Conservation (phyloP, 768 basidiomycete species). For the Suillus spraguei region DNA sequence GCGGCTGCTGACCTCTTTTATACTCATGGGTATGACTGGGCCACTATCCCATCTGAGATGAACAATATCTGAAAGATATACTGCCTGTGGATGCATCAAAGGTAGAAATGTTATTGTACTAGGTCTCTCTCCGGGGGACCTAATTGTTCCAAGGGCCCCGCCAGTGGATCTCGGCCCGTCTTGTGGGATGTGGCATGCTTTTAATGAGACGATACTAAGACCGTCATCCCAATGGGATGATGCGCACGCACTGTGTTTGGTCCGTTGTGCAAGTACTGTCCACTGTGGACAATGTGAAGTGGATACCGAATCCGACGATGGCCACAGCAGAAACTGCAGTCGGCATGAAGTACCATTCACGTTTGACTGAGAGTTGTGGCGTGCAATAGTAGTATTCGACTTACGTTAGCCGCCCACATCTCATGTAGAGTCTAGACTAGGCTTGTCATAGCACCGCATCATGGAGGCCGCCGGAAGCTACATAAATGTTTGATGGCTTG, state of each 20-base stretch:
- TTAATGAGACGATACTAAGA: background rate
- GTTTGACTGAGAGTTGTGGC: too few relatives aligned
- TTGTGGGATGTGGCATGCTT: background rate
- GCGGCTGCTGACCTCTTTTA: conserved; percentile 3
- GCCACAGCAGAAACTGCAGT: background rate
- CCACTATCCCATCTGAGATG: background rate
- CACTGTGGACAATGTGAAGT: background rate
- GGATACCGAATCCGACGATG: background rate
- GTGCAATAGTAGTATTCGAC: too few relatives aligned
- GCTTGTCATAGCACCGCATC: too few relatives aligned
- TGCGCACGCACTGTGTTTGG: background rate
- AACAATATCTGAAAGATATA: background rate
- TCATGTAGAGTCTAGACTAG: too few relatives aligned
- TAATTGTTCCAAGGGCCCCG: background rate
- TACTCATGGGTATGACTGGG: background rate
- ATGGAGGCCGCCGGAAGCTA: too few relatives aligned
- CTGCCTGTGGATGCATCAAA: background rate
- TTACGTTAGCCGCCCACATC: too few relatives aligned
- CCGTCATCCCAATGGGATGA: background rate
- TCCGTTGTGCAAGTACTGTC: background rate
- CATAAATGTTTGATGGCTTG: too few relatives aligned
- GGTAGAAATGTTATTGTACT: background rate
- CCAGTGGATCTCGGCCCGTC: too few relatives aligned
- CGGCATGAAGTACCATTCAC: too few relatives aligned
- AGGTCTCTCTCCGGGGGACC: background rate